phyloP scores from a whole-genome alignment of 139 green algal genomes.

The Chlorella sp. region DNA sequence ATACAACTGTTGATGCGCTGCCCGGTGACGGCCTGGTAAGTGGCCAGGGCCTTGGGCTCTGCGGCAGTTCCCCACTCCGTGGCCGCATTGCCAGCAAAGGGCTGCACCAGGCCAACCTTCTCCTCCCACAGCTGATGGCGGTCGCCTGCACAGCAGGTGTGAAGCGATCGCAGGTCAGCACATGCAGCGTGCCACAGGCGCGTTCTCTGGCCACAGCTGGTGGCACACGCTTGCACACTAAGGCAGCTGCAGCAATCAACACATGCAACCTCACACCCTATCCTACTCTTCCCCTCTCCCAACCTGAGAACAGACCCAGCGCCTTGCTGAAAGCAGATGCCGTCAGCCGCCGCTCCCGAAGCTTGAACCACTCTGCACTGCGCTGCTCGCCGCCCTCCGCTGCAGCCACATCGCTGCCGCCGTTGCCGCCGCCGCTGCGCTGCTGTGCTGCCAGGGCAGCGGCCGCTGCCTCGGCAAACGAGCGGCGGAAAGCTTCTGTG shows the following conservation, averaged over 20 bases:
- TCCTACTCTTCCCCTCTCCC: not conserved
- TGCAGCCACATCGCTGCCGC: not conserved
- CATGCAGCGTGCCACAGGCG: no score
- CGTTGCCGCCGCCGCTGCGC: not conserved
- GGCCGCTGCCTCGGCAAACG: constrained; percentile 29
- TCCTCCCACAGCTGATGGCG: constrained; percentile 77
- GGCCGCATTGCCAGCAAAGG: constrained; percentile 78
- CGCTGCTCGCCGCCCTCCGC: constrained; percentile 58
- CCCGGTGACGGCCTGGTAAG: constrained; percentile 55
- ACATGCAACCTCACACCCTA: not conserved
- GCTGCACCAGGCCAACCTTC: constrained; percentile 69
- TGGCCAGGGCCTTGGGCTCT: constrained; percentile 58
- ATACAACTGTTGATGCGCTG: constrained; percentile 40
- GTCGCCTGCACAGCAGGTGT: constrained; percentile 35
- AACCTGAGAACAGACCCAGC: constrained; percentile 53
- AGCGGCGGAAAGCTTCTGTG: constrained; percentile 16
- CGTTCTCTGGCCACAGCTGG: no score
- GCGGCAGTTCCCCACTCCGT: constrained; percentile 69
- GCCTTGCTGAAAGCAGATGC: constrained; percentile 66
- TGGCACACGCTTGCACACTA: not conserved
- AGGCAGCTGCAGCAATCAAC: not conserved
- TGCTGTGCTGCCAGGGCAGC: not conserved
- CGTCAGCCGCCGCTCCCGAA: constrained; percentile 68
- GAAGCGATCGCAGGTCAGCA: no score
- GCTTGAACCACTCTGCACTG: constrained; percentile 54